A percentile compares a stretch with the other conserved stretches of the same genome.
Conservation (phyloP, 306 rosid genomes). For the Acacia confusa region DNA sequence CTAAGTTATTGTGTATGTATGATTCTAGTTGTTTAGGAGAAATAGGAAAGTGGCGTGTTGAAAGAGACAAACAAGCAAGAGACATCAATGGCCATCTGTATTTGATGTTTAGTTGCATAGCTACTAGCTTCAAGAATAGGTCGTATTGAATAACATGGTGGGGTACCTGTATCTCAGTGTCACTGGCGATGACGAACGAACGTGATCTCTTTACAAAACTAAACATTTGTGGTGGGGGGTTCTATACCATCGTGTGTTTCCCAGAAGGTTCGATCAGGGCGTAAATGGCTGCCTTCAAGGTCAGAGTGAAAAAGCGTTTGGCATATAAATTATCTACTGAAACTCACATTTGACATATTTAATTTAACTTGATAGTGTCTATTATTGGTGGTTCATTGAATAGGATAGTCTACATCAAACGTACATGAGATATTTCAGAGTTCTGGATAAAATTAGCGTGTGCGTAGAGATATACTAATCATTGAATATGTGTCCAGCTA, state of each 20-base stretch:
- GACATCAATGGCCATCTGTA: neutral
- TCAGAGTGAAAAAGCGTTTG: conserved; percentile 1
- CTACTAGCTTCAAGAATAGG: neutral
- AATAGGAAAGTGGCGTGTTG: neutral
- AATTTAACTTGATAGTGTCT: neutral
- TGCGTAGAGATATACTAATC: neutral
- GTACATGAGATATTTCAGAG: neutral
- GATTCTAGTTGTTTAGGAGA: neutral
- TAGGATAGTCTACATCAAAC: neutral
- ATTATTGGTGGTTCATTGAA: neutral
- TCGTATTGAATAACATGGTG: conserved; percentile 4
- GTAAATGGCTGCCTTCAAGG: neutral
- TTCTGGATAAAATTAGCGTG: neutral
- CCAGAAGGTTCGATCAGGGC: neutral
- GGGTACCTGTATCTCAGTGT: neutral
- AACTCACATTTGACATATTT: neutral
- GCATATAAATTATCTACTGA: neutral
- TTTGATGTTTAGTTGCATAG: neutral
- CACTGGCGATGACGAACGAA: neutral
- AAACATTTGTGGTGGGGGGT: neutral
- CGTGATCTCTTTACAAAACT: neutral
- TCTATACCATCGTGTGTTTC: neutral
- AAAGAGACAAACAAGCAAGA: conserved; percentile 8
- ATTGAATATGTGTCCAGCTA: neutral
- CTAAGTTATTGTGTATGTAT: neutral